These are phyloP conservation scores for Tulasnella sp. DNA, from an alignment of 768 basidiomycete genomes.

Conservation along the genomic window DNA sequence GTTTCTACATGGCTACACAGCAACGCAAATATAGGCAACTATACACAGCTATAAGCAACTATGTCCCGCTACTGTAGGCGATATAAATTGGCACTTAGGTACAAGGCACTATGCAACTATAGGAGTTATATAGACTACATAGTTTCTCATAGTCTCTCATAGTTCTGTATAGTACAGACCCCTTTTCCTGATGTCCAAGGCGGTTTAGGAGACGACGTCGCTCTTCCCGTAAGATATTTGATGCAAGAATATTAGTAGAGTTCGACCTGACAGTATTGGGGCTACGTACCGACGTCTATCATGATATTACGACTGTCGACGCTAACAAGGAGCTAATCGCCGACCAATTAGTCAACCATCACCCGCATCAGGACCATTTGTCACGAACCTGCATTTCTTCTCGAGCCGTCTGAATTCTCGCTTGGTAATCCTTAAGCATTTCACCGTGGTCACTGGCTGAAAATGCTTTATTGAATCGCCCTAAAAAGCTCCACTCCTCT, in stretches of 20 bases:
- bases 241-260: not conserved
- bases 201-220: not conserved
- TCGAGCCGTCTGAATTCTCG: not conserved
- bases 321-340: not conserved
- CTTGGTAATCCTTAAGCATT: not conserved
- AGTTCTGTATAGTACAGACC: too few species aligned
- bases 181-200: not conserved
- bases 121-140: too few species aligned
- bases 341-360: not conserved
- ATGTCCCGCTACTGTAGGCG: too few species aligned
- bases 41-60: too few species aligned
- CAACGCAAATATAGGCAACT: too few species aligned
- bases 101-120: too few species aligned
- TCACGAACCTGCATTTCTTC: not conserved
- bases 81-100: too few species aligned
- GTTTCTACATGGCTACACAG: too few species aligned
- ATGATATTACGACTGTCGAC: not conserved
- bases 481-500: not conserved
- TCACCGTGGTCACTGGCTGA: not conserved
- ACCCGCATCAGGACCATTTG: not conserved
- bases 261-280: not conserved
- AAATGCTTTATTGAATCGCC: not conserved
- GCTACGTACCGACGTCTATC: not conserved
- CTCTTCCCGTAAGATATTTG: not conserved
- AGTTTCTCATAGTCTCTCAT: too few species aligned